Percentiles rank a stretch among this genome's conserved stretches.
phyloP scores from a whole-genome alignment of 2,329 filamentous ascomycete species.

The Aspergillus candidus region DNA sequence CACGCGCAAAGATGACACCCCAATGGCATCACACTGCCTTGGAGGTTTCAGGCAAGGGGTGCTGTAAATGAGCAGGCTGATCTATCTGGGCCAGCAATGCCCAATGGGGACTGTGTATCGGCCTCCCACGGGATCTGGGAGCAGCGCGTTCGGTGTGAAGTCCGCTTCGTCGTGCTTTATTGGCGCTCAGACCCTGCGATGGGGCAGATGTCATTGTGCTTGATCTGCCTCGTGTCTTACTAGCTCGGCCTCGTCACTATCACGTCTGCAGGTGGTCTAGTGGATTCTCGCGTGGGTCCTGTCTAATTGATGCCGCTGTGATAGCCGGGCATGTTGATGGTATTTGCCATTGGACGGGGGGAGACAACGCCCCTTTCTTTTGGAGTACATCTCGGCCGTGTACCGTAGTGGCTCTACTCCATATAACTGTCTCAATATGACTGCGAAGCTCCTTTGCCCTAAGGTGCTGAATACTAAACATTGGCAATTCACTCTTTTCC shows the following conservation, averaged over 20 bases:
- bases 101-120: constrained; percentile 9
- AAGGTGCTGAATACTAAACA: too few relatives aligned
- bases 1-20: too few relatives aligned
- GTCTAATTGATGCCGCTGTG: too few relatives aligned
- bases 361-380: neutral
- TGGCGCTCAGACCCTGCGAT: constrained; percentile 2
- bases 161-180: constrained; percentile 4
- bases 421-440: too few relatives aligned
- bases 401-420: too few relatives aligned
- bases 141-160: constrained; percentile 7
- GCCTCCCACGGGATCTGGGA: constrained; percentile 4
- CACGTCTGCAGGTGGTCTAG: neutral
- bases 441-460: too few relatives aligned
- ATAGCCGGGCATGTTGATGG: too few relatives aligned
- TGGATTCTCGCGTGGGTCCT: neutral
- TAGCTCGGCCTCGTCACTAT: constrained; percentile 2
- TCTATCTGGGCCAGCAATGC: constrained; percentile 1
- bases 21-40: too few relatives aligned
- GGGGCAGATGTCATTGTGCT: neutral
- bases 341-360: too few relatives aligned
- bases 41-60: constrained; percentile 1
- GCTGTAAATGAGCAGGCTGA: constrained; percentile 3
- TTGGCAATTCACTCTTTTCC: too few relatives aligned
- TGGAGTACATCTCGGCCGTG: too few relatives aligned
- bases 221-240: neutral